Evolutionary conservation across 2,329 filamentous ascomycete species (phyloP), one percentile per base, ranked within the genome.

Genomic region (Fusarium caatingaense): DNA sequence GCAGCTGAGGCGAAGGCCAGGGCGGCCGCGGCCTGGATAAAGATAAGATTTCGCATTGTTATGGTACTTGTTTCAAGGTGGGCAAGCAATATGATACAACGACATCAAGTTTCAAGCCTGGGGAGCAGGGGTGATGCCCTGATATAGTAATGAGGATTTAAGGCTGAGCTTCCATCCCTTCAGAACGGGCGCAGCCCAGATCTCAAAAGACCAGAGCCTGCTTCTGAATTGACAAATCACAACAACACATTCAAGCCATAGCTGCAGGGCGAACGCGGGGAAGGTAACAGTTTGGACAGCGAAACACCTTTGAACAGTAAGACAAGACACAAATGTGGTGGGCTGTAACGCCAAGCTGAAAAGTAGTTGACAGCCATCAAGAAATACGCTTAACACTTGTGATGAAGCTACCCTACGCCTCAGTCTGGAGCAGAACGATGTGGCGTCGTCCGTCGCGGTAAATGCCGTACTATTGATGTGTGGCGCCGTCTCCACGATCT

Each of bases 291-390:
- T 23, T 6, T 23, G 23, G 23, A 23, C 16, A 37, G 18, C 34
- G 11, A n/a, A 11, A 7, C 18, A 37, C 7, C 2, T 16, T 4
- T 37, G 9, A 12, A 11, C 5, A 37, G 34, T 37, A 37, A 37
- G 34, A 37, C 34, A 37, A 4, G 34, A 2, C 0, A 2, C 3
- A 7, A 37, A n/a, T n/a, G 34, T 20, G 45, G 25, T 20, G n/a
- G 46, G 21, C 3, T 18, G 27, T 50, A 37, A 56, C 54, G 60
- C 42, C 37, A 2, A 68, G 60, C 65, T 69, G 55, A 56, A 69
- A 69, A 57, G 20, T 56, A 50, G 46, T 13, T 13, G 3, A 18
- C 47, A 46, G 27, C n/a, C 25, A 8, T 15, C 15, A 18, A 34
- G 2, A n/a, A 11, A 8, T 12, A 16, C 10, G n/a, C 18, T 11